Evolutionary conservation across 140 eudicot genomes (phyloP), one percentile per base, ranked within the genome.

Genomic region (Cichorium intybus): DNA sequence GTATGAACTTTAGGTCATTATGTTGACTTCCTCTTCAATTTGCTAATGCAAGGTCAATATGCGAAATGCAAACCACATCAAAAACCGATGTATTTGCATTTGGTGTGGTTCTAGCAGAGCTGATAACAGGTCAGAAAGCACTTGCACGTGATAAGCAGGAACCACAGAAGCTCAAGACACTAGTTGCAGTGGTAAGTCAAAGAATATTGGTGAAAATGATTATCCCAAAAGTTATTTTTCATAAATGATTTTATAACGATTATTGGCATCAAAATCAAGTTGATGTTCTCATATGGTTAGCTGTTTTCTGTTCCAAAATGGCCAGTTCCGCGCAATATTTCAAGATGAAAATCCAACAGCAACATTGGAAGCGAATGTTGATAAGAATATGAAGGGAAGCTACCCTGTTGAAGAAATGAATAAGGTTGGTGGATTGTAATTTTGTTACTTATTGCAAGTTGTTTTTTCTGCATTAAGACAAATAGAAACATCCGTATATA

Each of bases 71-170:
- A 75, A 77, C 75, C 69, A 86, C 95, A 12, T 76, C 84, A 20
- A 86, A 86, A 66, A 86, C 86, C 15, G 95, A 82, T 61, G 84
- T 86, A 28, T 86, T 79, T 71, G 89, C 95, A 56, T 86, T 79
- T 34, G 89, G 89, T 63, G 95, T 86, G 41, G 95, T 82, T 62
- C 80, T 86, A 52, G 84, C 82, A 7, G 95, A 86, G 76, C 63
- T 86, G n/a, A 79, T 86, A 74, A 82, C 95, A 1, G 89, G 95
- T 23, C 83, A 77, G 53, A 77, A 75, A 7, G 95, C 95, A 18
- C 82, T 86, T 52, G 64, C 70, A 29, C 81, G 84, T 20, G 84
- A 78, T 61, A 79, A 61, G 62, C 29, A 72, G 24, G 89, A 86
- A 21, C 82, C 86, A 5, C 71, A 56, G 62, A 82, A 50, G 76